phyloP scores from a whole-genome alignment of 805 yeast species.

The Monosporozyma solicola region DNA sequence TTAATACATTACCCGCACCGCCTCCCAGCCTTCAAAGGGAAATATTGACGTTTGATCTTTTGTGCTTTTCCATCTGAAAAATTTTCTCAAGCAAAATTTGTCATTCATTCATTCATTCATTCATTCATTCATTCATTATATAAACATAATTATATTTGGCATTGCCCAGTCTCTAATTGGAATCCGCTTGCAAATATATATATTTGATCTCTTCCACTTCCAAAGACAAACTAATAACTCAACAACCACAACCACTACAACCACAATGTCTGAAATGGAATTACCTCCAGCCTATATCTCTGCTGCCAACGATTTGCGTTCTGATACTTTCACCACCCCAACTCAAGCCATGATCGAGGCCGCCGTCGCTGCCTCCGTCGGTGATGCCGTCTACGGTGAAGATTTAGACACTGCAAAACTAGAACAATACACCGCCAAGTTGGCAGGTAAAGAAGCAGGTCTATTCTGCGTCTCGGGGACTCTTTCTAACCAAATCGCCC shows the following conservation, averaged over 20 bases:
- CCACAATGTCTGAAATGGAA: slow-evolving; percentile 14
- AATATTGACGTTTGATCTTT: no score
- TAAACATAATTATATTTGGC: no score
- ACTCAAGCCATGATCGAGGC: slow-evolving; percentile 63
- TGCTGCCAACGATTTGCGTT: slow-evolving; percentile 44
- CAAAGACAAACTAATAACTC: not conserved
- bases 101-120: no score
- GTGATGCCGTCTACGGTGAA: slow-evolving; percentile 86
- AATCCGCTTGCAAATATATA: no score
- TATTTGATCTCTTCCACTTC: no score
- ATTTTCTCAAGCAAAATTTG: no score
- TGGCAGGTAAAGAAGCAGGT: slow-evolving; percentile 77
- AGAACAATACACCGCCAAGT: slow-evolving; percentile 52
- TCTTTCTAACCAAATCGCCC: slow-evolving; percentile 77
- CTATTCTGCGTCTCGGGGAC: slow-evolving; percentile 85
- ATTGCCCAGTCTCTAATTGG: no score
- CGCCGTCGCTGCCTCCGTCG: slow-evolving; percentile 48
- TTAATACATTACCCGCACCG: no score
- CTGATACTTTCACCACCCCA: slow-evolving; percentile 91
- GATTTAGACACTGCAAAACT: slow-evolving; percentile 60
- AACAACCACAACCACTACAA: not conserved
- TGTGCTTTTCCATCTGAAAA: no score
- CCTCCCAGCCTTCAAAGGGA: not conserved
- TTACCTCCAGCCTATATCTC: slow-evolving; percentile 22
- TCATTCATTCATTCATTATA: no score